Evolutionary conservation across 176 grass and related monocot species (phyloP).

Genomic region (Oryza nivara): DNA sequence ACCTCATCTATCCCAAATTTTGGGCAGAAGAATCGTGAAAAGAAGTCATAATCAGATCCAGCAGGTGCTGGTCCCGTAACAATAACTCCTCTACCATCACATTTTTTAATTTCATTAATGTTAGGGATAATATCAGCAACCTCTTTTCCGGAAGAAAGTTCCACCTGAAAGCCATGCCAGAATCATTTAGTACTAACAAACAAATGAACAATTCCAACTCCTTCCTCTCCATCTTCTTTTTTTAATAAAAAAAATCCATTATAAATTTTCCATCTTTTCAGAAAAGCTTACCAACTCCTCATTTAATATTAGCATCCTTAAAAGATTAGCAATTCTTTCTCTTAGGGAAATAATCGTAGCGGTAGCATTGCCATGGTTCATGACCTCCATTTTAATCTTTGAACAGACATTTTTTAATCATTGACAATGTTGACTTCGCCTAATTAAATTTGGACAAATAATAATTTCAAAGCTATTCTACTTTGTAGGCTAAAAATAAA

Average conservation of each 20-base stretch:
- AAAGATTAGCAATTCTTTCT: too few relatives aligned
- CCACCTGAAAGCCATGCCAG: constrained; percentile 54
- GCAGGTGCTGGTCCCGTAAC: constrained; percentile 63
- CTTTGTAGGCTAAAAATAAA: too few relatives aligned
- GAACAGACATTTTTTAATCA: not conserved
- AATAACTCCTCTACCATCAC: constrained; percentile 53
- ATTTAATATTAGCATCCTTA: not conserved
- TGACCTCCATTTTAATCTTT: not conserved
- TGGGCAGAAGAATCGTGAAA: constrained; percentile 66
- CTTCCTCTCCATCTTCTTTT: not conserved
- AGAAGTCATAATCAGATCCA: constrained; percentile 82
- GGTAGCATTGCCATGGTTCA: not conserved
- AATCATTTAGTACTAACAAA: not conserved
- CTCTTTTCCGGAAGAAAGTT: constrained; percentile 77
- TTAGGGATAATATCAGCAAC: constrained; percentile 61
- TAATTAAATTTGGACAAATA: too few relatives aligned
- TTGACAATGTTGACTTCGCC: too few relatives aligned
- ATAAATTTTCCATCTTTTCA: not conserved
- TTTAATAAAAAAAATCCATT: not conserved
- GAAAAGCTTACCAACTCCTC: not conserved
- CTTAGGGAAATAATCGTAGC: not conserved
- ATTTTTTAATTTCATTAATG: constrained; percentile 54
- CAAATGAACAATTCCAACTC: not conserved
- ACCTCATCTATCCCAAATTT: constrained; percentile 80
- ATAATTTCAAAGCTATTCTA: too few relatives aligned